Evolutionary conservation across 83 land plant species (phyloP).

Genomic region (Picea mariana): DNA sequence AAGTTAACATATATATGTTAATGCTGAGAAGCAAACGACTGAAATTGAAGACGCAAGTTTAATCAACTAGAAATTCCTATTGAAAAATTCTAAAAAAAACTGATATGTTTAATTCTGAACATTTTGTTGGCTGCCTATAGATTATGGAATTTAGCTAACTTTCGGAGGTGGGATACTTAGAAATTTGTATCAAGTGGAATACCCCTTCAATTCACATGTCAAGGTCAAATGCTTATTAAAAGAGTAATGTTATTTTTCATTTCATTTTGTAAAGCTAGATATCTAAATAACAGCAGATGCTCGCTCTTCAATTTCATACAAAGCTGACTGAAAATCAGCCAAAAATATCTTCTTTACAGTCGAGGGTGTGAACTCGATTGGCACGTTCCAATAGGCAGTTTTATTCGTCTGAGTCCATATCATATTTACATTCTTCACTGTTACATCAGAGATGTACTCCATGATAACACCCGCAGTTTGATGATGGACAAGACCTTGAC

Average conservation of each 20-base stretch:
- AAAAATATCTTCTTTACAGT: conserved; percentile 57
- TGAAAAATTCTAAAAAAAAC: background rate
- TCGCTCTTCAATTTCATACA: conserved; percentile 8
- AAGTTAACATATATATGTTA: background rate
- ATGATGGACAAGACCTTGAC: conserved; percentile 77
- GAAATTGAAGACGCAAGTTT: too few relatives aligned
- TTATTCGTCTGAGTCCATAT: conserved; percentile 32
- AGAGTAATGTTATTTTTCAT: background rate
- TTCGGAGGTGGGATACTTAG: background rate
- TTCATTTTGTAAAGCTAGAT: too few relatives aligned
- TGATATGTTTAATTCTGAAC: background rate
- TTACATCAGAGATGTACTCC: conserved; percentile 63
- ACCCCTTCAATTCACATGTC: background rate
- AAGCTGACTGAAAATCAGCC: conserved; percentile 47
- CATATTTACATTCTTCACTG: conserved; percentile 62
- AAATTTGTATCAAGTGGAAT: background rate
- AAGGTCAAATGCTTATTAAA: background rate
- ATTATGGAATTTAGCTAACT: background rate
- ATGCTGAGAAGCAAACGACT: background rate
- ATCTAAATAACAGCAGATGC: too few relatives aligned
- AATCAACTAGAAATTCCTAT: too few relatives aligned
- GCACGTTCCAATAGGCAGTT: conserved; percentile 51
- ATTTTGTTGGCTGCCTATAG: background rate
- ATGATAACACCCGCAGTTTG: conserved; percentile 69
- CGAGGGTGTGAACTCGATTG: conserved; percentile 59